Conservation (phyloP, 2,329 filamentous ascomycete species). For the Fusarium paranaense region DNA sequence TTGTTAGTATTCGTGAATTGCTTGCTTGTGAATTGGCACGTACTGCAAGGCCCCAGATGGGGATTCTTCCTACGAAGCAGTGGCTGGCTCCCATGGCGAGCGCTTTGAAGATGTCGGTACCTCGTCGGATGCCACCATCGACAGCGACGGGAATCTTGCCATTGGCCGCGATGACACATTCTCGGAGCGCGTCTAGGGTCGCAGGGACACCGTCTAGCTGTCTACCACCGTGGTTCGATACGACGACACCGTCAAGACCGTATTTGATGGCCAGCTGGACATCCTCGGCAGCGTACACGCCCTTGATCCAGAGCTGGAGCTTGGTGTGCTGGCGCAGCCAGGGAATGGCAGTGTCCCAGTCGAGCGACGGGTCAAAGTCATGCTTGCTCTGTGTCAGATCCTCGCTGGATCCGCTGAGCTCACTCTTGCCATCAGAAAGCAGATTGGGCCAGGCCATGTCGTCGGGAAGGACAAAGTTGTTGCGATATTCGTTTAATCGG, state of each 20-base stretch:
- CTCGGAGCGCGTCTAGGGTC: slow-evolving; percentile 68
- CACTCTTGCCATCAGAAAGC: slow-evolving; percentile 49
- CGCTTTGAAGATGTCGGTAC: slow-evolving; percentile 49
- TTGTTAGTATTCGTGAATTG: background rate
- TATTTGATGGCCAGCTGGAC: slow-evolving; percentile 44
- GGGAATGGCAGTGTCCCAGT: slow-evolving; percentile 71
- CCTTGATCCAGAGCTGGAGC: slow-evolving; percentile 56
- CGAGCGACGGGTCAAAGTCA: slow-evolving; percentile 53
- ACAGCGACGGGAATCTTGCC: slow-evolving; percentile 68
- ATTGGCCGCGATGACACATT: slow-evolving; percentile 69
- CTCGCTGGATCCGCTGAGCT: slow-evolving; percentile 24
- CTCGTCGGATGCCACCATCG: slow-evolving; percentile 47
- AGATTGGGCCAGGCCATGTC: slow-evolving; percentile 49
- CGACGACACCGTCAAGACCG: slow-evolving; percentile 46
- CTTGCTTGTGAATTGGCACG: background rate
- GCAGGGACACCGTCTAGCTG: slow-evolving; percentile 59
- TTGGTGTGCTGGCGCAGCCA: slow-evolving; percentile 66
- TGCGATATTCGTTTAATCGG: slow-evolving; percentile 59
- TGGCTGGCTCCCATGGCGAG: slow-evolving; percentile 46
- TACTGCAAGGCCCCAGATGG: slow-evolving; percentile 53
- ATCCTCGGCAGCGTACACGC: slow-evolving; percentile 49
- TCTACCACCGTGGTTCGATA: slow-evolving; percentile 40
- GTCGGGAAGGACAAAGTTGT: slow-evolving; percentile 61
- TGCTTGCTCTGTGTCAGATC: slow-evolving; percentile 18
- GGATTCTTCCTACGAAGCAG: slow-evolving; percentile 41